A percentile compares a stretch with the other conserved stretches of the same genome.
Evolutionary conservation across 2,329 filamentous ascomycete species (phyloP).

Genomic region (Sphaerostilbella broomeana): DNA sequence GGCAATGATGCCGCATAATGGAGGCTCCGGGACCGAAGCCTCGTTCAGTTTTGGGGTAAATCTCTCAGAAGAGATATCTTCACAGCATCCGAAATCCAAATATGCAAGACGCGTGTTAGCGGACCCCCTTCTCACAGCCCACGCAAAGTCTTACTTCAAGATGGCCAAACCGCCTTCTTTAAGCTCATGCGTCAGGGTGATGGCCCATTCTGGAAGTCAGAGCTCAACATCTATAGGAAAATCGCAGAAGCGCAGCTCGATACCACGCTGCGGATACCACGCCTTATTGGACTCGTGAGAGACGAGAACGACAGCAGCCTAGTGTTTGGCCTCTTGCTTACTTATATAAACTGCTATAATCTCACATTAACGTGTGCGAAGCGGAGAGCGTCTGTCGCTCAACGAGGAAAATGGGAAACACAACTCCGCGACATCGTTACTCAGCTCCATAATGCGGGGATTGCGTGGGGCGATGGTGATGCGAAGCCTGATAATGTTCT

Average conservation of each 20-base stretch:
- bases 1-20: not conserved
- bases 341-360: slow-evolving; percentile 12
- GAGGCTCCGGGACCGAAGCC: not conserved
- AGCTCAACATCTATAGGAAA: slow-evolving; percentile 13
- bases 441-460: slow-evolving; percentile 18
- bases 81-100: not conserved
- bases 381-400: not conserved
- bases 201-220: not conserved
- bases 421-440: not conserved
- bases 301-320: slow-evolving; percentile 3
- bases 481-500: slow-evolving; percentile 26
- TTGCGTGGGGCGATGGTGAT: slow-evolving; percentile 30
- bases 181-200: slow-evolving; percentile 3
- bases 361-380: not conserved
- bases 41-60: not conserved
- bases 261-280: slow-evolving; percentile 8
- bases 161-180: too few relatives aligned
- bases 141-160: too few relatives aligned
- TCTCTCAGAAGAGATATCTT: not conserved
- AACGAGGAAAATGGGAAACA: slow-evolving; percentile 3
- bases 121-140: too few relatives aligned
- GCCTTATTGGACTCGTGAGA: slow-evolving; percentile 12
- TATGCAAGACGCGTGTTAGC: not conserved
- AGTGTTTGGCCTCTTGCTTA: slow-evolving; percentile 12
- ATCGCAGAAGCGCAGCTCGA: slow-evolving; percentile 10